Conservation (phyloP, 78 protist species). For the Emiliania huxleyi region DNA sequence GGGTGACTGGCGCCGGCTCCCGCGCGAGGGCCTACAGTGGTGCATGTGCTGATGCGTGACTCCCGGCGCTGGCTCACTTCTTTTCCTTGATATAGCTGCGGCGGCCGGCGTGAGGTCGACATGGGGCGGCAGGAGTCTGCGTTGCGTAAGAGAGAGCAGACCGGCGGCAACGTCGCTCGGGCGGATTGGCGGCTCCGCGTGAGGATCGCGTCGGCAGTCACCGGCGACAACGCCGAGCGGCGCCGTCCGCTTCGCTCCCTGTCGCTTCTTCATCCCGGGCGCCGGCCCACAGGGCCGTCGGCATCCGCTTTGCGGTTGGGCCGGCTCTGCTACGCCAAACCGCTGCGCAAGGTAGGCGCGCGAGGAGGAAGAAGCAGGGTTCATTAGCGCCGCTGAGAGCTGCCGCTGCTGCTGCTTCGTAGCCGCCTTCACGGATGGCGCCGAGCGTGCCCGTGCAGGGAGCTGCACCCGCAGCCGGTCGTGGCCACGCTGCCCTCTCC, state of each 20-base stretch:
- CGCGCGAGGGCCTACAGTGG: neutral
- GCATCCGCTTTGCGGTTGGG: neutral
- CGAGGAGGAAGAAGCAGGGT: neutral
- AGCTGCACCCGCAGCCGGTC: neutral
- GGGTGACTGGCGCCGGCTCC: neutral
- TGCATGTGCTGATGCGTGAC: too few relatives aligned
- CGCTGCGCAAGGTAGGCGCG: neutral
- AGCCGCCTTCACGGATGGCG: neutral
- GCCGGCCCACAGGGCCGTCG: neutral
- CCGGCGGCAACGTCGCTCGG: neutral
- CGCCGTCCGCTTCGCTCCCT: too few relatives aligned
- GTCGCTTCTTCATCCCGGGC: too few relatives aligned
- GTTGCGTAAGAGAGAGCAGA: neutral
- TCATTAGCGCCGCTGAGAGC: neutral
- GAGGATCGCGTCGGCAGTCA: neutral
- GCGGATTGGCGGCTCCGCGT: neutral
- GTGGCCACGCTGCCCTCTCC: neutral
- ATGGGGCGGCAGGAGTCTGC: neutral
- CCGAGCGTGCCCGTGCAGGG: neutral
- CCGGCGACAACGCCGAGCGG: neutral
- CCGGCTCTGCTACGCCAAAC: neutral
- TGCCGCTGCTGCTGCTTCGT: neutral
- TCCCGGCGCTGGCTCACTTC: too few relatives aligned
- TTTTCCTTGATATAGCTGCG: too few relatives aligned
- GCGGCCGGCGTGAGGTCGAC: conserved; percentile 5